These are phyloP conservation scores for Phytophthora uliginosa DNA, from an alignment of 352 stramenopile genomes.

Conservation along the genomic window DNA sequence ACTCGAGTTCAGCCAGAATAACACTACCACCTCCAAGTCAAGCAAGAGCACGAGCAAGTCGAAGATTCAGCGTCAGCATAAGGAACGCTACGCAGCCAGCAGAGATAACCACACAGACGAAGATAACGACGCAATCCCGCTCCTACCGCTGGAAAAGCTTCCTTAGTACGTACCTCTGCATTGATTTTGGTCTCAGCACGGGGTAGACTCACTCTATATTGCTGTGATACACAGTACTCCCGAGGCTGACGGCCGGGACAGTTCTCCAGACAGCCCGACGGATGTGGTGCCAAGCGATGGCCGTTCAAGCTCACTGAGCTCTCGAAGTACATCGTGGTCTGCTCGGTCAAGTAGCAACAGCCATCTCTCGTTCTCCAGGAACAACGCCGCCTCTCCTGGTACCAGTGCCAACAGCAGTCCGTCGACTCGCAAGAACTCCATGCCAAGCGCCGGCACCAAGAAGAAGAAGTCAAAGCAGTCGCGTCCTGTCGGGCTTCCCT, in stretches of 20 bases:
- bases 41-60: constrained; percentile 25
- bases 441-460: constrained; percentile 14
- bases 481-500: constrained; percentile 27
- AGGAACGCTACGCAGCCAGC: constrained; percentile 20
- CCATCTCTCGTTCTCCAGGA: constrained; percentile 28
- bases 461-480: constrained; percentile 39
- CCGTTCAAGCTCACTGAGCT: constrained; percentile 18
- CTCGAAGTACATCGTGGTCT: constrained; percentile 24
- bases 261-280: constrained; percentile 19
- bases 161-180: constrained; percentile 40
- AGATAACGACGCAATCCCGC: constrained; percentile 67
- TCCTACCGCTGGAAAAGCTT: constrained; percentile 64
- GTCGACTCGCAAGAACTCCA: constrained; percentile 27
- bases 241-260: constrained; percentile 30
- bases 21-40: constrained; percentile 1
- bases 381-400: constrained; percentile 29
- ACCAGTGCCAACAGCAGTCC: constrained; percentile 18
- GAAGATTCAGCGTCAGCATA: constrained; percentile 35
- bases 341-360: constrained; percentile 24
- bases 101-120: constrained; percentile 58
- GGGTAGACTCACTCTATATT: constrained; percentile 12
- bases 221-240: constrained; percentile 16
- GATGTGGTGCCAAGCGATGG: constrained; percentile 15
- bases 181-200: too few species aligned
- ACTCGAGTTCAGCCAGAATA: constrained; percentile 54